A percentile compares a stretch with the other conserved stretches of the same genome.
These are phyloP conservation scores for Penicillium aurantiogriseum DNA, from an alignment of 2,329 filamentous ascomycete species.

Conservation along the genomic window DNA sequence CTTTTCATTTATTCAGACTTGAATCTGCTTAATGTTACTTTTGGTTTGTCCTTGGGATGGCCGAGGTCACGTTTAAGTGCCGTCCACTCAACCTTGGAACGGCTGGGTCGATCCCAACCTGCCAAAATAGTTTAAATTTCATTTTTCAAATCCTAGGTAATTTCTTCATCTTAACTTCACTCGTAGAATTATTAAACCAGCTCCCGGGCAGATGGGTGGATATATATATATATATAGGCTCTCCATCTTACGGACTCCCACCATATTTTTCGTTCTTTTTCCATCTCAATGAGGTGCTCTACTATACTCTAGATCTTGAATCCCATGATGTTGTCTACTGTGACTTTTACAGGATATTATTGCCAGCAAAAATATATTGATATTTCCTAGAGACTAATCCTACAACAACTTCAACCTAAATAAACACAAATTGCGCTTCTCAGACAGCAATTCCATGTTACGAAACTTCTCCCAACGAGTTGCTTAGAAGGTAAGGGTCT, in stretches of 20 bases:
- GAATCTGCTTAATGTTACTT: background rate
- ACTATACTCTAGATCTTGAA: background rate
- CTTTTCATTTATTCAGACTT: background rate
- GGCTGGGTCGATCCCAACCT: background rate
- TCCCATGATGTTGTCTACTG: no score
- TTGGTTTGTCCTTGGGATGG: background rate
- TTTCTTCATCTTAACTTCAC: background rate
- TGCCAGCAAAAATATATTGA: background rate
- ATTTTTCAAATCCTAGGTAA: background rate
- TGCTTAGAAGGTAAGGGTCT: constrained; percentile 35
- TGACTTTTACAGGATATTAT: background rate
- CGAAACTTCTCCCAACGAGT: background rate
- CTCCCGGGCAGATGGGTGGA: background rate
- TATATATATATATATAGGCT: background rate
- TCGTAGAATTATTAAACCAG: background rate
- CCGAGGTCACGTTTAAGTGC: background rate
- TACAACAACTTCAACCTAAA: background rate
- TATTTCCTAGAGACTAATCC: background rate
- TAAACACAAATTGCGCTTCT: background rate
- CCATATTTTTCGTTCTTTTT: background rate
- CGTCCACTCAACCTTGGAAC: background rate
- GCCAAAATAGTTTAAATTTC: background rate
- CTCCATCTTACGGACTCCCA: background rate
- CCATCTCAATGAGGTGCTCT: background rate
- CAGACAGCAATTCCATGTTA: background rate